Conservation (phyloP, 208 protist species). For the Trypanosoma theileri region DNA sequence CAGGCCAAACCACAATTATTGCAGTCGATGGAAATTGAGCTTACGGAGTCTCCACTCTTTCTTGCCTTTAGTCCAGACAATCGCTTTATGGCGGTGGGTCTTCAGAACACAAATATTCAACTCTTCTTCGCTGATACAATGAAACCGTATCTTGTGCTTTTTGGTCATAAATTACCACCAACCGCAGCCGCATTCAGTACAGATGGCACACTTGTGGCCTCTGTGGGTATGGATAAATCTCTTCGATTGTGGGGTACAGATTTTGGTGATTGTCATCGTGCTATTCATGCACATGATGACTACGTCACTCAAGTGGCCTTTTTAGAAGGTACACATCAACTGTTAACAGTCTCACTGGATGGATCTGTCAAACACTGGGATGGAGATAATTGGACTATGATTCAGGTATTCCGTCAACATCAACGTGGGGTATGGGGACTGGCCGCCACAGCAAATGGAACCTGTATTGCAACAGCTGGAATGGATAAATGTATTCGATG, state of each 20-base stretch:
- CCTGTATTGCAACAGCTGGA: slow-evolving; percentile 76
- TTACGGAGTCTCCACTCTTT: slow-evolving; percentile 93
- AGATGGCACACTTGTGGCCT: slow-evolving; percentile 93
- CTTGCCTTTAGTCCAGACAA: slow-evolving; percentile 82
- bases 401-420: slow-evolving; percentile 85
- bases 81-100: slow-evolving; percentile 89
- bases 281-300: slow-evolving; percentile 98
- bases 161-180: slow-evolving; percentile 98
- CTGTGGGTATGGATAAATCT: slow-evolving; percentile 98
- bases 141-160: slow-evolving; percentile 98
- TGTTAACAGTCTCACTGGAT: slow-evolving; percentile 95
- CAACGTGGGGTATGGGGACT: slow-evolving; percentile 78
- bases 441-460: slow-evolving; percentile 68
- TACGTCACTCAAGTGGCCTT: slow-evolving; percentile 95
- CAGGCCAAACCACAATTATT: slow-evolving; percentile 42
- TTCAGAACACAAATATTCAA: slow-evolving; percentile 98
- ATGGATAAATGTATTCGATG: slow-evolving; percentile 78
- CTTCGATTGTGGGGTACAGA: slow-evolving; percentile 98
- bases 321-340: slow-evolving; percentile 97
- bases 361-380: slow-evolving; percentile 98
- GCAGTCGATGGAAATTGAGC: slow-evolving; percentile 84
- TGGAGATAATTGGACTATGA: slow-evolving; percentile 94
- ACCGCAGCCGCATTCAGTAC: slow-evolving; percentile 91
- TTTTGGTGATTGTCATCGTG: slow-evolving; percentile 97
- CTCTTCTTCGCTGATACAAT: slow-evolving; percentile 97